Evolutionary conservation across 176 grass and related monocot species (phyloP).

Genomic region (Phoenix roebelenii): DNA sequence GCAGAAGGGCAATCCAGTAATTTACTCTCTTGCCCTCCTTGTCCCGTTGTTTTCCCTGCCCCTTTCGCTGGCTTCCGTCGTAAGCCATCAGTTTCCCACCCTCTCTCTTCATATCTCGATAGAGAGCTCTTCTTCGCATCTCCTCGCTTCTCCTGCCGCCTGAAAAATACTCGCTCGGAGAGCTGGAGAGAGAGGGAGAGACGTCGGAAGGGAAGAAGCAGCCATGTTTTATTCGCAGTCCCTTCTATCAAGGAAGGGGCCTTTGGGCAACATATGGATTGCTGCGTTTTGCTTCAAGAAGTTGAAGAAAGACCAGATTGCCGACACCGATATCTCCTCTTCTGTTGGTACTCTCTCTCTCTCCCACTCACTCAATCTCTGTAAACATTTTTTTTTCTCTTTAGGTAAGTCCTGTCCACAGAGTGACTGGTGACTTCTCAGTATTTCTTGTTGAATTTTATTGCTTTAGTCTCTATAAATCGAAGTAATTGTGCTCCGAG

Average conservation of each 20-base stretch:
- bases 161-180: too few species aligned
- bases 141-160: background rate
- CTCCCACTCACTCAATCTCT: background rate
- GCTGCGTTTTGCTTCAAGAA: constrained; percentile 37
- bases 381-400: background rate
- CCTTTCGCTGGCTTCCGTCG: constrained; percentile 4
- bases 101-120: background rate
- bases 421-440: background rate
- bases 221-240: constrained; percentile 53
- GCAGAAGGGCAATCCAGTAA: constrained; percentile 15
- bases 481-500: too few species aligned
- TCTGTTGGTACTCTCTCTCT: constrained; percentile 35
- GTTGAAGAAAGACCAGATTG: constrained; percentile 54
- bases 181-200: background rate
- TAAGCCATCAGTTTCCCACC: background rate
- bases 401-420: background rate
- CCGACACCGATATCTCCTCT: constrained; percentile 42
- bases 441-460: too few species aligned
- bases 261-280: constrained; percentile 47
- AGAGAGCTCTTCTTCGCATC: background rate
- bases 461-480: too few species aligned
- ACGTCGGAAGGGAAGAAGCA: background rate
- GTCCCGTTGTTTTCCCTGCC: background rate
- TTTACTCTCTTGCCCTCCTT: background rate
- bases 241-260: constrained; percentile 58